phyloP scores from a whole-genome alignment of 2,329 filamentous ascomycete species.

The Cladosporium sp. region DNA sequence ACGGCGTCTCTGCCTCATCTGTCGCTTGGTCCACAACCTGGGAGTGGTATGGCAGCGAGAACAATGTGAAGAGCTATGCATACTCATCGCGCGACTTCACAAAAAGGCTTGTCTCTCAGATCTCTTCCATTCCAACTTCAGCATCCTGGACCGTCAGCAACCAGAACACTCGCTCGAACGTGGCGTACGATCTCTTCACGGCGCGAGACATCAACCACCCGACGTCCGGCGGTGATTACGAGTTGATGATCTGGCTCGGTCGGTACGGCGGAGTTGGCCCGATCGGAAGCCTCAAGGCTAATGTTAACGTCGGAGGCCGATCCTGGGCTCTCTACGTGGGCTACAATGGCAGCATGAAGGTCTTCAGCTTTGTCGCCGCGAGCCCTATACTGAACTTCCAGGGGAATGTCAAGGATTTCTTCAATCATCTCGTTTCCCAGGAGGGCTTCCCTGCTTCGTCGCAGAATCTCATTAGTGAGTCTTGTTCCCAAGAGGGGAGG shows the following conservation, averaged over 20 bases:
- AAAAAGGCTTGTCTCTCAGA: background rate
- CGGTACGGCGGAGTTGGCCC: conserved; percentile 52
- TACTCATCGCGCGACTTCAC: conserved; percentile 36
- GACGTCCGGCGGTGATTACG: conserved; percentile 47
- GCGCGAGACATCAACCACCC: conserved; percentile 28
- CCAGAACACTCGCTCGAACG: conserved; percentile 50
- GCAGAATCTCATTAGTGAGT: conserved; percentile 49
- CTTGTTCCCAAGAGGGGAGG: background rate
- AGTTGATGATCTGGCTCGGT: conserved; percentile 64
- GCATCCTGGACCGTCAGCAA: conserved; percentile 50
- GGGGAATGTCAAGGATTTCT: conserved; percentile 56
- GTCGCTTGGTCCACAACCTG: conserved; percentile 43
- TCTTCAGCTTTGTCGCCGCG: conserved; percentile 57
- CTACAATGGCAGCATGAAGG: conserved; percentile 54
- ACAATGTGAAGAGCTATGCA: conserved; percentile 42
- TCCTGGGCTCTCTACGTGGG: conserved; percentile 59
- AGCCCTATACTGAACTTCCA: conserved; percentile 47
- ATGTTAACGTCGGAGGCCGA: conserved; percentile 49
- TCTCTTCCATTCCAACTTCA: conserved; percentile 38
- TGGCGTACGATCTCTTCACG: conserved; percentile 61
- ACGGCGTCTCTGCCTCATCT: conserved; percentile 33
- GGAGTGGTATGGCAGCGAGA: conserved; percentile 27
- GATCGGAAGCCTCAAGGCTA: conserved; percentile 49
- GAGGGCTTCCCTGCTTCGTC: conserved; percentile 41
- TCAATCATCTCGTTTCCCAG: conserved; percentile 52